Evolutionary conservation across 371 early-diverging fungal genomes (phyloP).

Genomic region (Mortierella sp.): DNA sequence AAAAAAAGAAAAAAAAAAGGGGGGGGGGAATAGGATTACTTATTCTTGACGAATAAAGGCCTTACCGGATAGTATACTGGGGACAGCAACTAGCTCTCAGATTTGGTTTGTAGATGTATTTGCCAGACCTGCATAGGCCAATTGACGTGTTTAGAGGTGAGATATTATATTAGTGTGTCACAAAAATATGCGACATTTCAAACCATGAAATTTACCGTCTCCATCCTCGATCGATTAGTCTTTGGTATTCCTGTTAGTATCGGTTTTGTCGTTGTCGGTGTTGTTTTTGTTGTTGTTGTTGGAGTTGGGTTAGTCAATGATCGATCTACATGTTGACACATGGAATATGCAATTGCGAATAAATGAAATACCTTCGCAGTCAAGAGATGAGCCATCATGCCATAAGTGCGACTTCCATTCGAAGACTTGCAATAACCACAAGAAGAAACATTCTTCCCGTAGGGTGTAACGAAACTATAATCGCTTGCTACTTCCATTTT

Average conservation of each 20-base stretch:
- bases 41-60: background rate
- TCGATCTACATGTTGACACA: background rate
- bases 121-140: constrained; percentile 65
- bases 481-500: constrained; percentile 19
- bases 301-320: no score
- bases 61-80: constrained; percentile 76
- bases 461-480: constrained; percentile 55
- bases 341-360: background rate
- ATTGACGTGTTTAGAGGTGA: background rate
- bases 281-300: no score
- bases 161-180: background rate
- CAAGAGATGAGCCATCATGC: constrained; percentile 66
- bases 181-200: background rate
- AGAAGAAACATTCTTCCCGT: constrained; percentile 56
- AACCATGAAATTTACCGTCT: constrained; percentile 60
- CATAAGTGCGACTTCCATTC: constrained; percentile 64
- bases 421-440: constrained; percentile 72
- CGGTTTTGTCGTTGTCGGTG: no score
- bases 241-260: constrained; percentile 70
- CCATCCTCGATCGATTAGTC: constrained; percentile 78
- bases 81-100: constrained; percentile 75
- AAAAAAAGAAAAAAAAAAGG: background rate
- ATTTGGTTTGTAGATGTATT: constrained; percentile 74
- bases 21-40: background rate
- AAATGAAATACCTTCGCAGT: constrained; percentile 27